Evolutionary conservation across 2,329 filamentous ascomycete species (phyloP).

Genomic region (Nectriaceae sp.): DNA sequence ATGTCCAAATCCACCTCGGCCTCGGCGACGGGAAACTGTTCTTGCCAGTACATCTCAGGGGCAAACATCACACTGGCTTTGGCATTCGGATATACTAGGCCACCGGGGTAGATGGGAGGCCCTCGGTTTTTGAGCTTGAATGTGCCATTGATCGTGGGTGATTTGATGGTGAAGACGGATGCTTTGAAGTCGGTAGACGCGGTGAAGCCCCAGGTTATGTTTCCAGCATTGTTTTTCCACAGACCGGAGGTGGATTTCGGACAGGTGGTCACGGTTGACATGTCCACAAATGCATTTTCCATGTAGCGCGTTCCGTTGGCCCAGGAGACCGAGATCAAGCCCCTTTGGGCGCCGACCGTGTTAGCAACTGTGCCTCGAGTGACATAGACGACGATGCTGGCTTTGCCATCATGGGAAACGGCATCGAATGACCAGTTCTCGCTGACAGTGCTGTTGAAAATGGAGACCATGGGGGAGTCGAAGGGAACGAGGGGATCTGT

Average conservation of each 20-base stretch:
- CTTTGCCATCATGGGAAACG: constrained; percentile 9
- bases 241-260: constrained; percentile 7
- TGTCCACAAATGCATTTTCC: constrained; percentile 12
- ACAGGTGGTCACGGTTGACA: constrained; percentile 12
- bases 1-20: constrained; percentile 10
- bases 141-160: constrained; percentile 17
- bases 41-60: constrained; percentile 13
- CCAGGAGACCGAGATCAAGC: constrained; percentile 16
- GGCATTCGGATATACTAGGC: constrained; percentile 15
- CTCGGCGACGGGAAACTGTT: constrained; percentile 11
- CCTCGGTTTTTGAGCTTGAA: constrained; percentile 12
- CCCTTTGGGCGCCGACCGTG: constrained; percentile 9
- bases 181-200: constrained; percentile 12
- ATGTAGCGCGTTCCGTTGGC: constrained; percentile 21
- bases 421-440: constrained; percentile 16
- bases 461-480: constrained; percentile 13
- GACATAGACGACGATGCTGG: constrained; percentile 15
- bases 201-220: constrained; percentile 14
- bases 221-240: constrained; percentile 8
- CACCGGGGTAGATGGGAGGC: constrained; percentile 18
- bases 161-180: constrained; percentile 17
- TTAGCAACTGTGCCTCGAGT: constrained; percentile 15
- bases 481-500: constrained; percentile 8
- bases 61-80: constrained; percentile 9
- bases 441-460: constrained; percentile 8